Conservation (phyloP, 2,329 filamentous ascomycete species). For the Coniochaeta sp. region DNA sequence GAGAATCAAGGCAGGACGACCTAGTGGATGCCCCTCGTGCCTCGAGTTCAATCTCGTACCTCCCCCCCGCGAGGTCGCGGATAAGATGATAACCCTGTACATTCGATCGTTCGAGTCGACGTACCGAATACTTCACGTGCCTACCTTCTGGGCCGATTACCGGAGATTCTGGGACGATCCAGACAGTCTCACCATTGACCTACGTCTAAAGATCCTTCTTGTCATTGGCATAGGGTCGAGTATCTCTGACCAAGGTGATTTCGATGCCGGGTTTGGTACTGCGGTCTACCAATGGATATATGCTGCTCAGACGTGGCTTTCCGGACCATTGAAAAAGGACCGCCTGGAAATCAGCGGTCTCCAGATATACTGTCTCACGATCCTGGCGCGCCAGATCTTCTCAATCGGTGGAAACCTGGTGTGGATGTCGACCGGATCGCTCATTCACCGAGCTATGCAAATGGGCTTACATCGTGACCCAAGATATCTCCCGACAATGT, state of each 20-base stretch:
- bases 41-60: not conserved
- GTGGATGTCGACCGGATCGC: conserved; percentile 36
- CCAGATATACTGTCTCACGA: conserved; percentile 36
- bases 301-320: conserved; percentile 31
- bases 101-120: conserved; percentile 42
- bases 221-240: no score
- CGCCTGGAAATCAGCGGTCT: conserved; percentile 27
- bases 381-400: conserved; percentile 30
- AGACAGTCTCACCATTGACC: conserved; percentile 6
- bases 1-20: conserved; percentile 22
- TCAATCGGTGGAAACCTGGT: conserved; percentile 34
- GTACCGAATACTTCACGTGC: conserved; percentile 45
- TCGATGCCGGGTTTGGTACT: conserved; percentile 17
- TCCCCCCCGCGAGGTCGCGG: conserved; percentile 15
- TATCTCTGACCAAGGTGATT: not conserved
- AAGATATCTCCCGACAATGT: conserved; percentile 16
- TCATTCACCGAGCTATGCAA: conserved; percentile 37
- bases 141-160: conserved; percentile 44
- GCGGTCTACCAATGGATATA: conserved; percentile 29
- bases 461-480: conserved; percentile 47
- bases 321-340: conserved; percentile 29
- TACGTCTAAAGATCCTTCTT: no score
- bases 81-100: conserved; percentile 36
- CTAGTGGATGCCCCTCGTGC: conserved; percentile 21
- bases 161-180: conserved; percentile 33